These are phyloP conservation scores for Phragmites australis DNA, from an alignment of 176 grass and related monocot genomes.

Conservation along the genomic window DNA sequence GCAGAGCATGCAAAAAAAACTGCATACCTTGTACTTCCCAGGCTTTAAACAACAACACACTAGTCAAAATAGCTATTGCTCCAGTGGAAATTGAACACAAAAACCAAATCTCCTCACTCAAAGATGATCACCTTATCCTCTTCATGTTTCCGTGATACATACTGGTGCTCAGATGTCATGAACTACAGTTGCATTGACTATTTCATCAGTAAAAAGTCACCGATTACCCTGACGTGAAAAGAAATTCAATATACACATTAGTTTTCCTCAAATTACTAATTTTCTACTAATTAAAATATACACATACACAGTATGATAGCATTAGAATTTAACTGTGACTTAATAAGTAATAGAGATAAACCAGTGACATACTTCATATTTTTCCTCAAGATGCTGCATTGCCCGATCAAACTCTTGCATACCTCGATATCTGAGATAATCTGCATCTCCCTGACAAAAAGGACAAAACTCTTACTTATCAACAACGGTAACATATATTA, in stretches of 20 bases:
- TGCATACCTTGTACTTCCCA: constrained; percentile 91
- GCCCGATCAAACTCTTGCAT: constrained; percentile 95
- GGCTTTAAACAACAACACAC: constrained; percentile 73
- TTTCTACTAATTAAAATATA: neutral
- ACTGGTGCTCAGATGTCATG: constrained; percentile 92
- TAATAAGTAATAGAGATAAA: constrained; percentile 35
- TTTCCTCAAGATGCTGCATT: constrained; percentile 93
- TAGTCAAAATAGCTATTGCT: constrained; percentile 88
- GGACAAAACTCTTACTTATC: neutral
- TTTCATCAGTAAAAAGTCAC: constrained; percentile 31
- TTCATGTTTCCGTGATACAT: constrained; percentile 89
- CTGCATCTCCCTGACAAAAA: constrained; percentile 72
- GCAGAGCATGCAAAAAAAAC: neutral
- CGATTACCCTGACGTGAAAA: neutral
- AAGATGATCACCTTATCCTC: constrained; percentile 90
- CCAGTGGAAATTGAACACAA: constrained; percentile 99
- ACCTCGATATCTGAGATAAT: constrained; percentile 82
- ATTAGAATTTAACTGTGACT: neutral
- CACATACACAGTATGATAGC: neutral
- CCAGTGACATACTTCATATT: constrained; percentile 62
- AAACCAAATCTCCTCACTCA: constrained; percentile 87
- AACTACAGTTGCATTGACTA: constrained; percentile 65
- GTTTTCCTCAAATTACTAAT: neutral
- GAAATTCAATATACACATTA: too few species aligned
- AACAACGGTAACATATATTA: neutral